Evolutionary conservation across 192 early-diverging fungal genomes (phyloP), one percentile per base, ranked within the genome.

Genomic region (Umbelopsis sp.): DNA sequence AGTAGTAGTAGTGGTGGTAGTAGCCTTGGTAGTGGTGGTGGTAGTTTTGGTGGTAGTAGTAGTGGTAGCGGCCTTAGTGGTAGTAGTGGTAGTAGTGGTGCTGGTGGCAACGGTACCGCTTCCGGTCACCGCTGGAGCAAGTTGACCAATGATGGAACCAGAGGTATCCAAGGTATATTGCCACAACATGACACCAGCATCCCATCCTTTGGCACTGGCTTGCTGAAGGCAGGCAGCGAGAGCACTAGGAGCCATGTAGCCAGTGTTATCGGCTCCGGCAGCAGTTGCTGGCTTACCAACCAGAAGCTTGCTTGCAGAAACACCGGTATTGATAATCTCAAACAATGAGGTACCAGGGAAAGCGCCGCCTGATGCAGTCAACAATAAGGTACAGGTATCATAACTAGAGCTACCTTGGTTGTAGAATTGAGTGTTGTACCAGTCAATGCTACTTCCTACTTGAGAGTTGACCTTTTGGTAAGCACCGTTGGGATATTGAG

Each of bases 131-230:
- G 45, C 49, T 49, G 49, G 46, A 48, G 64, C 45, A 46, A 78
- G 22, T 25, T 51, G 46, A 7, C 35, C 33, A 51, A 78, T 78
- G 51, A 69, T 72, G 30, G 64, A 30, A 16, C 78, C 78, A 6
- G 20, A 35, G 8, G 75, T 49, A 67, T 79, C 78, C 45, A 78
- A 50, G 2, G 52, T 73, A 33, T 66, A 79, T 61, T 77, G 78
- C 78, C 78, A 79, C n/a, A 69, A 61, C 55, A 79, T 71, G 16
- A 79, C 78, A 69, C 78, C 78, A 33, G 78, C 75, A 44, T 67
- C 12, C 78, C 78, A 79, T n/a, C 78, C 78, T 47, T 77, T n/a
- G 18, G 64, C 21, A 15, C 67, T 77, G n/a, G 78, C 78, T 46
- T 76, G 69, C 25, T 20, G 33, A 20, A 79, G 33, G 55, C 78